A percentile compares a stretch with the other conserved stretches of the same genome.
These are phyloP conservation scores for Cardiospermum halicacabum DNA, from an alignment of 345 rosid species.

Conservation along the genomic window DNA sequence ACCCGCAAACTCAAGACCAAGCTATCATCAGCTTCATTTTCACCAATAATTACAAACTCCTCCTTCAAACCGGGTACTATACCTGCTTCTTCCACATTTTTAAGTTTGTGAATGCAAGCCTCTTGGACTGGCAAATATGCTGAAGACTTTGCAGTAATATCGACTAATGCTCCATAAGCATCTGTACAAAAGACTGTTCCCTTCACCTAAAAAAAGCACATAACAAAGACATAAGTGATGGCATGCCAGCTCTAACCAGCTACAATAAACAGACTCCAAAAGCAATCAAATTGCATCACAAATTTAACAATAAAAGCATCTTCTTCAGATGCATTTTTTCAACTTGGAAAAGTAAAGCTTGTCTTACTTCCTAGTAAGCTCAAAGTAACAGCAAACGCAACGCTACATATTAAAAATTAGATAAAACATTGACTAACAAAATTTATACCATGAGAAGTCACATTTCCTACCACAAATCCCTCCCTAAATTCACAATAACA, in stretches of 20 bases:
- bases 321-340: neutral
- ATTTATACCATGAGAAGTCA: too few relatives aligned
- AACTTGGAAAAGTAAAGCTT: neutral
- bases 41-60: slow-evolving; percentile 85
- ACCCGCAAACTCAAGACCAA: slow-evolving; percentile 68
- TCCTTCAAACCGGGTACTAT: slow-evolving; percentile 73
- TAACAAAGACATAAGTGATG: slow-evolving; percentile 2
- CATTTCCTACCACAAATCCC: too few relatives aligned
- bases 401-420: neutral
- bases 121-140: slow-evolving; percentile 77
- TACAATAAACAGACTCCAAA: neutral
- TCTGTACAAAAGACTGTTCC: slow-evolving; percentile 81
- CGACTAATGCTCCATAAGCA: slow-evolving; percentile 71
- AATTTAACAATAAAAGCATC: neutral
- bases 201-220: slow-evolving; percentile 47
- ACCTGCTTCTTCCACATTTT: slow-evolving; percentile 81
- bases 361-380: neutral
- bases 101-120: slow-evolving; percentile 71
- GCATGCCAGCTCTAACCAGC: neutral
- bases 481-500: too few relatives aligned
- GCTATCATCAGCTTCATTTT: slow-evolving; percentile 78
- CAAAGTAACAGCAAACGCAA: neutral
- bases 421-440: too few relatives aligned
- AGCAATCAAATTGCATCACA: neutral
- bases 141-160: slow-evolving; percentile 79